Evolutionary conservation across 371 early-diverging fungal genomes (phyloP), one percentile per base, ranked within the genome.

Genomic region (Rhizomucor pusillus): DNA sequence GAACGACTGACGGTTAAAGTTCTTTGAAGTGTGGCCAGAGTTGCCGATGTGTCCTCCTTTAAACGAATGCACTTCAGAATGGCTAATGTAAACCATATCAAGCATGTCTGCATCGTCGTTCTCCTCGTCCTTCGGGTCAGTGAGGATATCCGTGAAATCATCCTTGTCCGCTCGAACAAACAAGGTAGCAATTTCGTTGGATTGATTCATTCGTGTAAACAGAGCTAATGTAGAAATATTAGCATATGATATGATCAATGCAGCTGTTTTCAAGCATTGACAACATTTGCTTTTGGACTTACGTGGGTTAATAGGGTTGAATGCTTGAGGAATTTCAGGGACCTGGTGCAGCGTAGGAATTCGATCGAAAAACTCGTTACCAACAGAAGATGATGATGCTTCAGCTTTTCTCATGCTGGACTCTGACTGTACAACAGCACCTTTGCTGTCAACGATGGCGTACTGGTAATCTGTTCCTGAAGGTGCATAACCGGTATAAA

Each of bases 361-460:
- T 25, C 80, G 76, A 47, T 65, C 73, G 59, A 77, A 82, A 52
- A 79, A 80, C 40, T 82, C 82, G 51, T 82, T 80, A 36, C 77
- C 77, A 10, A 79, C 80, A 16, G 66, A 43, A 10, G 64, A 52
- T 5, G 62, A 64, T 13, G 71, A 74, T 1, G 52, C 35, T 12
- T 73, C 62, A 5, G 80, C 56, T 13, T 70, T 63, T 49, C 80
- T 75, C 3, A 52, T 60, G 12, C 63, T 51, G 0, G 56, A 20
- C 47, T 76, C 73, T n/a, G 62, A 50, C 24, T 45, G 48, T 9
- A 43, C 19, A 7, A 51, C 40, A 5, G 43, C 43, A 7, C 60
- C 60, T 1, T 44, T 49, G 10, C 56, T 60, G 35, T 62, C 58
- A 2, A 55, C 65, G 10, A 67, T 25, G 23, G 62, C 66, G 50